Conservation (phyloP, 2,329 filamentous ascomycete genomes). For the Claviceps citrina region DNA sequence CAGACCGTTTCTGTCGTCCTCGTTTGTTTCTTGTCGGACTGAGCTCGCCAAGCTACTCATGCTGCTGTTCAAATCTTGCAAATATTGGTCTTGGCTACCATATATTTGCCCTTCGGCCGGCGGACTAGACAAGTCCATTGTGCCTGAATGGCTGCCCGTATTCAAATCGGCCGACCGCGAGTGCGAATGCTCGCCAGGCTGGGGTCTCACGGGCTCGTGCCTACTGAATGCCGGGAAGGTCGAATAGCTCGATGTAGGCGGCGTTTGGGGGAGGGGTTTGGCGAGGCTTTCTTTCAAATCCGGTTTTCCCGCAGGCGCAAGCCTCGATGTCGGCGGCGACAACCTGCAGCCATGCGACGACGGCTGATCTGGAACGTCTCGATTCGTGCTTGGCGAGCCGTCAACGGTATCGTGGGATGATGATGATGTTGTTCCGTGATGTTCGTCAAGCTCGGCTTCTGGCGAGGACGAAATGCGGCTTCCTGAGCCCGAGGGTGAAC, state of each 20-base stretch:
- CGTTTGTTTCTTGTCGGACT: constrained; percentile 28
- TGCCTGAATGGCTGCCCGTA: constrained; percentile 28
- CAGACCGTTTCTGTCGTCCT: constrained; percentile 29
- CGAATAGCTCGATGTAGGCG: constrained; percentile 16
- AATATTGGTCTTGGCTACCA: constrained; percentile 16
- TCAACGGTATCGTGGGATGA: constrained; percentile 26
- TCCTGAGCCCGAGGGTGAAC: constrained; percentile 12
- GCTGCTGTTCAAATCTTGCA: constrained; percentile 28
- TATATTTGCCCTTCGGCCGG: constrained; percentile 23
- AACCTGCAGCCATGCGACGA: constrained; percentile 8
- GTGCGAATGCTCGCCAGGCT: constrained; percentile 2
- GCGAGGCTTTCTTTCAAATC: constrained; percentile 41
- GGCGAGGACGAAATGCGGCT: constrained; percentile 22
- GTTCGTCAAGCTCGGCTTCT: constrained; percentile 30
- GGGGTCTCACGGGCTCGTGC: constrained; percentile 14
- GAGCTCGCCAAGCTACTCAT: constrained; percentile 30
- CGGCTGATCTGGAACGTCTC: constrained; percentile 24
- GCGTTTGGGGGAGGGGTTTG: constrained; percentile 41
- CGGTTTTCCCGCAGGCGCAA: constrained; percentile 37
- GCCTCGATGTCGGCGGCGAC: constrained; percentile 8
- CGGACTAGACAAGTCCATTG: constrained; percentile 32
- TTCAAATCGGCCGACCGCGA: constrained; percentile 8
- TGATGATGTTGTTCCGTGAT: constrained; percentile 13
- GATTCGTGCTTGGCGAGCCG: constrained; percentile 35
- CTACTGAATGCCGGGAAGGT: constrained; percentile 15